Conservation (phyloP, 345 rosid genomes). For the Ceriops decandra region DNA sequence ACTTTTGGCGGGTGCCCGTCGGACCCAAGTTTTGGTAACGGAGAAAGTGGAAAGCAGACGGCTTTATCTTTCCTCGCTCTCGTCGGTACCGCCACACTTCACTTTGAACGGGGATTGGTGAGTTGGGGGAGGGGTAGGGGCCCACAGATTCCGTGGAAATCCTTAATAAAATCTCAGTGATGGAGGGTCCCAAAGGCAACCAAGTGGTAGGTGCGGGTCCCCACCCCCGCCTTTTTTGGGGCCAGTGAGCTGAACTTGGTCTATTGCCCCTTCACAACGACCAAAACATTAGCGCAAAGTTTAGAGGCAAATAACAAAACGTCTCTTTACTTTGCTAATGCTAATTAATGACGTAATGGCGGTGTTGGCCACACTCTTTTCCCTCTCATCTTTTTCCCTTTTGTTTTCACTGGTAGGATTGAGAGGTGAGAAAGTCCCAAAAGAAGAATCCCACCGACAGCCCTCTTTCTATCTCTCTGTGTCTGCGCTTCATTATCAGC, state of each 20-base stretch:
- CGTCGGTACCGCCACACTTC: too few relatives aligned
- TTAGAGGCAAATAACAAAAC: too few relatives aligned
- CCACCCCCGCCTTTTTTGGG: neutral
- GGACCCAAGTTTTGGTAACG: too few relatives aligned
- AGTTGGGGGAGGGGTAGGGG: too few relatives aligned
- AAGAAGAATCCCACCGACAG: conserved; percentile 45
- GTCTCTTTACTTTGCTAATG: neutral
- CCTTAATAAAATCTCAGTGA: neutral
- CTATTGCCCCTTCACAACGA: neutral
- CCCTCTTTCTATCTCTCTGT: neutral
- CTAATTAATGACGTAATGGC: neutral
- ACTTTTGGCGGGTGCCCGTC: too few relatives aligned
- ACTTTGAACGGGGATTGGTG: too few relatives aligned
- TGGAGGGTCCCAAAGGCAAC: neutral
- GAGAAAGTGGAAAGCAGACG: too few relatives aligned
- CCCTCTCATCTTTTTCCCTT: conserved; percentile 10
- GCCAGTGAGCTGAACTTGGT: neutral
- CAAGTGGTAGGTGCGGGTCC: neutral
- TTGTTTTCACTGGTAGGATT: conserved; percentile 3
- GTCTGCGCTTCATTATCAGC: neutral
- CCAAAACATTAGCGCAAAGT: too few relatives aligned
- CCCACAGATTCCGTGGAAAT: neutral
- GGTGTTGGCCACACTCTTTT: conserved; percentile 11
- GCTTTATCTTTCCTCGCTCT: too few relatives aligned
- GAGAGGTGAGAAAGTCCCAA: conserved; percentile 3